Base-by-base conservation (phyloP, 768 basidiomycete genomes). In the Boletus huronensis region DNA sequence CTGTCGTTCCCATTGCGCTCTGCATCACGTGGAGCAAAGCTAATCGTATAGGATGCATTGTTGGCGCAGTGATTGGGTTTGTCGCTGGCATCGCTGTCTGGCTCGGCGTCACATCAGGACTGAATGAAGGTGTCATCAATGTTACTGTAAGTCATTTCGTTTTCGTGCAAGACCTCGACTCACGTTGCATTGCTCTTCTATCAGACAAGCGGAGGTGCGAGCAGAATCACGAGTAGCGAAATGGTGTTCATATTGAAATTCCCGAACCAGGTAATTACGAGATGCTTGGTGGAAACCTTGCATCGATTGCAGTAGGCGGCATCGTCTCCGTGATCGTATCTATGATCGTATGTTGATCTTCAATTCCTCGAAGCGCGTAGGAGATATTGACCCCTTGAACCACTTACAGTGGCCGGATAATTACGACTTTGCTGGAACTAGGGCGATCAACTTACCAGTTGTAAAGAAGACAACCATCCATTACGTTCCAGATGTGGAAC, bases 221-320 rank as follows among this genome's bases (percentile, higher is more conserved):
- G 59, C 26, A 75, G 26, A 52, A 25, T 35, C 26, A 76, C 31
- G 19, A 29, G 14, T 17, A 3, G 39, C 14, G 17, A 21, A 10
- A 13, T 31, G 11, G 17, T 17, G 35, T 47, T 23, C 10, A 19
- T 45, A 45, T 46, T 58, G 40, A 57, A 17, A 14, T 34, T 26
- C 40, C 17, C 2, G 31, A 35, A 50, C 47, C 53, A 70, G 77
- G 75, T 19, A 79, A 82, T 66, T 76, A 76, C 52, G 79, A 82
- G 64, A 95, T 97, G 92, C 77, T 97, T 16, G 85, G 91, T 0
- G 94, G 94, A 3, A 94, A 95, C 71, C 73, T 96, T n/a, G 86
- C 85, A 2, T 85, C 91, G 2, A 90, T 95, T 59, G 87, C 82
- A 26, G 76, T 89, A 13, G 90, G 92, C 8, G 91, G 80, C 4